Conservation (phyloP, 2,329 filamentous ascomycete genomes). For the Pyrenochaeta sp. region DNA sequence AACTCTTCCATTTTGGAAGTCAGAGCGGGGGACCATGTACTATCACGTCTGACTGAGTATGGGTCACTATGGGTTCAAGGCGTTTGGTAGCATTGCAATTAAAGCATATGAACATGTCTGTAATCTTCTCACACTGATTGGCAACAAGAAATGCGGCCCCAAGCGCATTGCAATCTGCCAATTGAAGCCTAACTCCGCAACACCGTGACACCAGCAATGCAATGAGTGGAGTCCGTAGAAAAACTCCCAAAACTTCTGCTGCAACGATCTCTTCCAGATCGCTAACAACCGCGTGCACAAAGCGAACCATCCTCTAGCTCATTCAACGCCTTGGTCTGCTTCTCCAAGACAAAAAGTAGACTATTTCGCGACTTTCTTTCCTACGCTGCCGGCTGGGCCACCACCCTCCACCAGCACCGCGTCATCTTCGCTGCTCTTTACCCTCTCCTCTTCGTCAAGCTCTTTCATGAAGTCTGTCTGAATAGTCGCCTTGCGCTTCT, state of each 20-base stretch:
- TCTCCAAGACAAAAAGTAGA: constrained; percentile 19
- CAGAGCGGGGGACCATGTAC: constrained; percentile 28
- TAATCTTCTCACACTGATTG: neutral
- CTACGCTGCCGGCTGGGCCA: constrained; percentile 11
- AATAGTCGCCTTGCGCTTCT: constrained; percentile 78
- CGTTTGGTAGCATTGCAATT: constrained; percentile 45
- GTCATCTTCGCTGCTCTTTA: constrained; percentile 31
- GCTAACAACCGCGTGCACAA: neutral
- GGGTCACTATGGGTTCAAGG: constrained; percentile 37
- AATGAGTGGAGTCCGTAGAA: neutral
- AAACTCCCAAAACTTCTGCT: neutral
- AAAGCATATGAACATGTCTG: constrained; percentile 23
- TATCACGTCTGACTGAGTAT: constrained; percentile 30
- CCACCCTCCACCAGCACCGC: constrained; percentile 25
- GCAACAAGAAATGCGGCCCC: neutral
- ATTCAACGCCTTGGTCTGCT: neutral
- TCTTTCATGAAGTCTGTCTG: constrained; percentile 84
- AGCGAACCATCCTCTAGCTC: neutral
- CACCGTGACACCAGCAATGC: constrained; percentile 6
- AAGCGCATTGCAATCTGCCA: neutral
- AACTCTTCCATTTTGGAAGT: constrained; percentile 20
- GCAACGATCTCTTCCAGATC: neutral
- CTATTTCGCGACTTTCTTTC: constrained; percentile 35
- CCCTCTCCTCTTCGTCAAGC: constrained; percentile 71
- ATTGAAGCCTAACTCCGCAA: neutral